Conservation (phyloP, 768 basidiomycete genomes). For the Tricholoma sp. region DNA sequence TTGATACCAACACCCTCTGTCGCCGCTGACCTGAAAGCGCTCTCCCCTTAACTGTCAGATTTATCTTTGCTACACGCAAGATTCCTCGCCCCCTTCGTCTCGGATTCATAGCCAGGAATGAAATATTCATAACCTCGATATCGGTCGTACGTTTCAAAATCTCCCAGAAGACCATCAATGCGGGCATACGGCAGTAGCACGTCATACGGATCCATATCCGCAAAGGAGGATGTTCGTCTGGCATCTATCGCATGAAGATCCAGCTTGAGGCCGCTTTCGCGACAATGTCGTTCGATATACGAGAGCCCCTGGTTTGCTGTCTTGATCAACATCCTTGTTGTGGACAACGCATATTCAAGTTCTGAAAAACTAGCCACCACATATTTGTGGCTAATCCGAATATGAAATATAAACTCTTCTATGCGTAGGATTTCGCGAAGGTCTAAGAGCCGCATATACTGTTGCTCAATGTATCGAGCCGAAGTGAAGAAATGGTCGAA, state of each 20-base stretch:
- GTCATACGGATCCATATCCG: not conserved
- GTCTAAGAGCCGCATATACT: constrained; percentile 1
- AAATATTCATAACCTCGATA: not conserved
- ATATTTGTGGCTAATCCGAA: not conserved
- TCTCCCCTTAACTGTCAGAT: not conserved
- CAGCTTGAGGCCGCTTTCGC: not conserved
- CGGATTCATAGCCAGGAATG: not conserved
- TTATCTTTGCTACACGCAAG: not conserved
- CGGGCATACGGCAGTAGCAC: not conserved
- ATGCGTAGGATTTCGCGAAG: not conserved
- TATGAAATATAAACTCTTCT: not conserved
- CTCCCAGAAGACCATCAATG: not conserved
- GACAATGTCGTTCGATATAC: constrained; percentile 2
- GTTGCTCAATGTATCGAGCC: not conserved
- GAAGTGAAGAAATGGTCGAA: not conserved
- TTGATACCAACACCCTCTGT: no score
- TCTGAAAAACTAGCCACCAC: not conserved
- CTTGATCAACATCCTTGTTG: not conserved
- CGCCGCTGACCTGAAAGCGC: no score
- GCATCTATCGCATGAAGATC: not conserved
- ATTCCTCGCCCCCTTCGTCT: not conserved
- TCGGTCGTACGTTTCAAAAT: not conserved
- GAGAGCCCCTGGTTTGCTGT: not conserved
- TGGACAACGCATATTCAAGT: not conserved
- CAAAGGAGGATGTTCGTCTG: not conserved